Evolutionary conservation across 179 eudicot species (phyloP), one percentile per base, ranked within the genome.

Genomic region (Pouteria campechiana): DNA sequence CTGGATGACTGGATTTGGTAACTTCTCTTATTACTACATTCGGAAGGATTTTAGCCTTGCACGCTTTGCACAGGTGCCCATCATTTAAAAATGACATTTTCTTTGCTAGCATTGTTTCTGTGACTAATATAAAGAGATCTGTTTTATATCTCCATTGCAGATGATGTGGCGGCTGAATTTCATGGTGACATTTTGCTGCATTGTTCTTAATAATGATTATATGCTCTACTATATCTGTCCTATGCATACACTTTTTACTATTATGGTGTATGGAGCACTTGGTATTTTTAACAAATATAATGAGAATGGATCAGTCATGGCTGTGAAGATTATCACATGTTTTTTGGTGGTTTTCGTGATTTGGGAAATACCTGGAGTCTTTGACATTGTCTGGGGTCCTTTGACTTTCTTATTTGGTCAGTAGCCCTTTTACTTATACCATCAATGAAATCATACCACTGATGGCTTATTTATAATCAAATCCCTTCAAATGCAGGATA

Each of bases 151-250:
- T n/a, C n/a, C 18, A 52, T 47, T 36, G 27, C 88, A 90, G 98
- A 90, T 90, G 98, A 90, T 90, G 98, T 90, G 98, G 98, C 79
- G 98, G 61, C 92, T 90, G 21, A 90, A 86, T 63, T 86, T 86
- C 50, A 73, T 90, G 61, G 98, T 90, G 64, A 47, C 72, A 3
- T 76, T 75, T 58, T 65, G 70, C 55, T 90, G 98, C 68, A 29
- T 86, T 40, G 75, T 82, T 54, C 84, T 90, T 6, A 76, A 76
- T 67, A 86, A 90, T 62, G 65, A 67, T 54, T 90, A 86, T 65
- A 75, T 67, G 74, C 32, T 86, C 37, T 90, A 86, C 52, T 90
- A 90, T 59, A 90, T 90, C 43, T 90, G 98, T 57, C 98, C 98
- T 31, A 90, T 90, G 98, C 98, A 90, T 67, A 90, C 98, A 21